Conservation (phyloP, 2,329 filamentous ascomycete species). For the Fusarium oxysporum region DNA sequence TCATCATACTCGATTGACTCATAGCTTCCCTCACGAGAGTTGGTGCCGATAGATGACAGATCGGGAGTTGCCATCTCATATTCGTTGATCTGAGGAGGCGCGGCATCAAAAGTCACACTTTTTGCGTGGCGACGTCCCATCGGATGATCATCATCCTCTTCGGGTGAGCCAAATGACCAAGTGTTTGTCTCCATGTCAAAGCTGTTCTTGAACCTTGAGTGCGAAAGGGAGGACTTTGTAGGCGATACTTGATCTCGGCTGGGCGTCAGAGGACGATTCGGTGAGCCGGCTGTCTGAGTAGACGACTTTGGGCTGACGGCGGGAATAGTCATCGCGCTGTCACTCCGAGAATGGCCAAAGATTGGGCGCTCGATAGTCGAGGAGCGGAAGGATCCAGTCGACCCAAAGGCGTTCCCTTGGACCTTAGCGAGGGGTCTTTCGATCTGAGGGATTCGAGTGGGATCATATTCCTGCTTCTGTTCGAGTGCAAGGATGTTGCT, state of each 20-base stretch:
- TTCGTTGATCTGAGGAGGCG: conserved; percentile 94
- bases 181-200: conserved; percentile 77
- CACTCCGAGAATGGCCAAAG: conserved; percentile 61
- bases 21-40: conserved; percentile 92
- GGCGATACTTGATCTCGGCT: conserved; percentile 82
- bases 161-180: conserved; percentile 74
- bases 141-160: conserved; percentile 69
- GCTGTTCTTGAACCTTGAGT: conserved; percentile 71
- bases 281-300: conserved; percentile 50
- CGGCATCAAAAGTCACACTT: conserved; percentile 96
- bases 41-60: conserved; percentile 89
- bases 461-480: conserved; percentile 92
- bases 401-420: conserved; percentile 77
- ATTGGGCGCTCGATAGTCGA: conserved; percentile 57
- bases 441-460: conserved; percentile 78
- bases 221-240: conserved; percentile 88
- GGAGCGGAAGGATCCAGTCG: conserved; percentile 66
- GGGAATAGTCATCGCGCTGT: conserved; percentile 69
- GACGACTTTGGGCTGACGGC: conserved; percentile 64
- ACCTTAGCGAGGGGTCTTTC: conserved; percentile 85
- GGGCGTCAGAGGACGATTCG: conserved; percentile 58
- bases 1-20: conserved; percentile 84
- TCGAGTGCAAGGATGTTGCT: conserved; percentile 97
- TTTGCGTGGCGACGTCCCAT: conserved; percentile 86
- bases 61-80: conserved; percentile 98